Evolutionary conservation across 495 filamentous ascomycete genomes (phyloP), one percentile per base, ranked within the genome.

Genomic region (Cercophora scortea): DNA sequence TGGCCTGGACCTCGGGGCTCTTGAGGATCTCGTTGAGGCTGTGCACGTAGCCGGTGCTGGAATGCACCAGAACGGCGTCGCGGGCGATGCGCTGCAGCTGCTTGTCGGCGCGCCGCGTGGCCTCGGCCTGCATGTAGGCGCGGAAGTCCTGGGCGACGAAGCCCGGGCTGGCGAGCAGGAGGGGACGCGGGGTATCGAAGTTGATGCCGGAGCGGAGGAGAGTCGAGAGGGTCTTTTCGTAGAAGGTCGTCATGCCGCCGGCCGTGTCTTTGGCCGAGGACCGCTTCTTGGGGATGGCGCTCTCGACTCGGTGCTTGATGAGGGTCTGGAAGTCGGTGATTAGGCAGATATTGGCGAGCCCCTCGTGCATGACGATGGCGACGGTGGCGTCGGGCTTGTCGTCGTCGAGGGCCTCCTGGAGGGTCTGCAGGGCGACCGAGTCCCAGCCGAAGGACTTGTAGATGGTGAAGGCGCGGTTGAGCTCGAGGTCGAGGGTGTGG

Each of bases 351-450:
- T 95, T 92, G 47, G 94, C 91, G 36, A 94, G 56, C 0, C 92
- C 93, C 58, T 96, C 92, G 54, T 95, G 88, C 89, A 97, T 94
- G 6, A 96, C 84, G 1, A 96, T 84, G 2, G 92, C 93, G 41
- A 88, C 84, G 17, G 93, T 80, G 56, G 90, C 86, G 0, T 88
- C 89, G 15, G 85, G 82, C 35, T 88, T 85, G 32, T 85, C 78
- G 56, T 85, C 80, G 60, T 87, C 84, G 3, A 89, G 73, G 1
- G 90, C 87, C 64, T 96, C 90, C 48, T 80, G 77, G 6, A 98
- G 74, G 50, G 83, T 81, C 51, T 87, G 84, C 45, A 87, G 68
- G 6, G 91, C 89, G 4, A 98, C 86, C 63, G 85, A 88, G 65
- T 97, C 94, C 93, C 93, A 98, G 10, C 87, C 88, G 10, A 86